phyloP scores from a whole-genome alignment of 2,329 filamentous ascomycete genomes.

The Sphaerulina musiva region DNA sequence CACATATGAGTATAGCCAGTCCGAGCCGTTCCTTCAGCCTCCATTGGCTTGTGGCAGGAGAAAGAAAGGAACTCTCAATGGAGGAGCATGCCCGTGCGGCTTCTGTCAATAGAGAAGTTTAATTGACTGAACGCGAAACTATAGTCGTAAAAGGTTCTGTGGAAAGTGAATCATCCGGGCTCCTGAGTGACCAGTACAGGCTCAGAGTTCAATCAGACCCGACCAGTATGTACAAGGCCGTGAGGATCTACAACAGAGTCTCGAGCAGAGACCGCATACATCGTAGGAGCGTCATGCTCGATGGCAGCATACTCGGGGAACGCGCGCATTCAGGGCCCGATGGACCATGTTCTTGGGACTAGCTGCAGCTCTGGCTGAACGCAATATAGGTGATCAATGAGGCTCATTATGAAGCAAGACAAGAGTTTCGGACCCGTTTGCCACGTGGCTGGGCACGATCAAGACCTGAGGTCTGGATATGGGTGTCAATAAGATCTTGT shows the following conservation, averaged over 20 bases:
- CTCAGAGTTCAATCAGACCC: not conserved
- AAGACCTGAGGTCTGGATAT: conserved; percentile 9
- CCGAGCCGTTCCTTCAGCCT: not conserved
- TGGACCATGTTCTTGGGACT: not conserved
- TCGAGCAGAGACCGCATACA: not conserved
- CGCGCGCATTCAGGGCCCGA: not conserved
- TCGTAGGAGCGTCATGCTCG: not conserved
- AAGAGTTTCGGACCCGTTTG: conserved; percentile 6
- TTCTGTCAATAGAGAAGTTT: not conserved
- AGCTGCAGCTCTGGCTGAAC: not conserved
- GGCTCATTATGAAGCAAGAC: conserved; percentile 1
- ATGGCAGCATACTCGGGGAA: not conserved
- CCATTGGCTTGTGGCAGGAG: not conserved
- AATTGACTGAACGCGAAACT: not conserved
- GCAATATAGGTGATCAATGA: not conserved
- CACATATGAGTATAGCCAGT: conserved; percentile 1
- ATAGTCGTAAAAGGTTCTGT: not conserved
- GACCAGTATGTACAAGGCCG: not conserved
- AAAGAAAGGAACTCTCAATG: conserved; percentile 1
- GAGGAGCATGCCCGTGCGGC: not conserved
- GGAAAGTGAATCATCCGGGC: not conserved
- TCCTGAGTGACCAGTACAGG: not conserved
- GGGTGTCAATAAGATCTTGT: conserved; percentile 21
- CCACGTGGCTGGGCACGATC: conserved; percentile 9
- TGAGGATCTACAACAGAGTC: not conserved